Conservation (phyloP, 306 rosid genomes). For the Malus orientalis region DNA sequence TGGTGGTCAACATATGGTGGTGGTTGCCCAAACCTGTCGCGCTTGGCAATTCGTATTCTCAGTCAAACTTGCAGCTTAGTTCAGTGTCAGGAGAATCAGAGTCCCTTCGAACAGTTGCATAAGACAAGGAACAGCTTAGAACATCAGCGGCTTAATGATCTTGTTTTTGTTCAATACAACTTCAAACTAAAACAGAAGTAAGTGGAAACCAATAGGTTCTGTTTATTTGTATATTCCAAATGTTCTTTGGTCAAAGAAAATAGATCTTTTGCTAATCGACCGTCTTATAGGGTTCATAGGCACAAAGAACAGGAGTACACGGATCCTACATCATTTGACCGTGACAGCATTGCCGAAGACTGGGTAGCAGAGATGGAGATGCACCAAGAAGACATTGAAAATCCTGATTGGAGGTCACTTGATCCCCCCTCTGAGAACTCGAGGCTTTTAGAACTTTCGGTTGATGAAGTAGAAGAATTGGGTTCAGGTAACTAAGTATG, state of each 20-base stretch:
- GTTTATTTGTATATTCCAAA: neutral
- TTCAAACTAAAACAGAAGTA: constrained; percentile 26
- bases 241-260: neutral
- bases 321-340: constrained; percentile 50
- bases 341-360: constrained; percentile 32
- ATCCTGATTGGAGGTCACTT: constrained; percentile 48
- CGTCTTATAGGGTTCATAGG: constrained; percentile 30
- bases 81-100: constrained; percentile 37
- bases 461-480: constrained; percentile 53
- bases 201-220: constrained; percentile 1
- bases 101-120: constrained; percentile 40
- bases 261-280: constrained; percentile 1
- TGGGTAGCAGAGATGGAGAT: constrained; percentile 46
- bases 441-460: constrained; percentile 42
- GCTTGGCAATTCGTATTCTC: constrained; percentile 53
- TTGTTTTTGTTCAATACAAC: constrained; percentile 50
- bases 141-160: constrained; percentile 59
- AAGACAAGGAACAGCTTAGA: constrained; percentile 52
- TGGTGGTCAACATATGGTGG: constrained; percentile 91
- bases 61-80: constrained; percentile 59
- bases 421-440: constrained; percentile 44
- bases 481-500: constrained; percentile 36
- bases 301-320: constrained; percentile 38
- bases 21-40: constrained; percentile 60
- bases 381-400: constrained; percentile 31